A percentile compares a stretch with the other conserved stretches of the same genome.
Evolutionary conservation across 192 early-diverging fungal genomes (phyloP).

Genomic region (Geranomyces michiganensis): DNA sequence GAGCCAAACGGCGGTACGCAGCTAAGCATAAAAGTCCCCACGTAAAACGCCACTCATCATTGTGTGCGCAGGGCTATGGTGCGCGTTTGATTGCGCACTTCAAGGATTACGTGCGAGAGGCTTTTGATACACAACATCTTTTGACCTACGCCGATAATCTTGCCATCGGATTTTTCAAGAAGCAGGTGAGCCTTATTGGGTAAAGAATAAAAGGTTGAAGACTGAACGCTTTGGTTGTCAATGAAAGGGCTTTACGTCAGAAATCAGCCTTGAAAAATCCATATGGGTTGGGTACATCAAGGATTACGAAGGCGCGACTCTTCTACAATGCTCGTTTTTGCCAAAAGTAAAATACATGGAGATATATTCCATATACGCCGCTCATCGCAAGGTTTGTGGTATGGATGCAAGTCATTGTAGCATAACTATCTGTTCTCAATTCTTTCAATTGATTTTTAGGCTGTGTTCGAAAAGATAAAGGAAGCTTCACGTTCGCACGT

Average conservation of each 20-base stretch:
- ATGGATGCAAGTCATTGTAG: not conserved
- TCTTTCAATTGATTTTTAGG: conserved; percentile 40
- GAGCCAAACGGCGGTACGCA: conserved; percentile 29
- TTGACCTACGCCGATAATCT: conserved; percentile 99
- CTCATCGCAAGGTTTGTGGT: conserved; percentile 28
- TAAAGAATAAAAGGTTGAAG: not conserved
- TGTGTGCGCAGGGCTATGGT: conserved; percentile 81
- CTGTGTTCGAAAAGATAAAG: conserved; percentile 85
- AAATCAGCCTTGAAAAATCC: conserved; percentile 89
- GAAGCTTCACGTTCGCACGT: conserved; percentile 72
- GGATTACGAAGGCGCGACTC: conserved; percentile 97
- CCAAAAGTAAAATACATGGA: conserved; percentile 30
- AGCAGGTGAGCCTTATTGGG: conserved; percentile 65
- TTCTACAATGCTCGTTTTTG: conserved; percentile 74
- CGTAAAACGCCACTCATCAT: too few relatives aligned
- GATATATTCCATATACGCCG: conserved; percentile 25
- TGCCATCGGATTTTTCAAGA: conserved; percentile 98
- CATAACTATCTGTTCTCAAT: not conserved
- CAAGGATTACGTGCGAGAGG: conserved; percentile 86
- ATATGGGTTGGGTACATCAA: conserved; percentile 99
- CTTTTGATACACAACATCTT: conserved; percentile 79
- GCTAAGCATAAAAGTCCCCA: too few relatives aligned
- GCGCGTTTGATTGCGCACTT: conserved; percentile 92
- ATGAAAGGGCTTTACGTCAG: conserved; percentile 90
- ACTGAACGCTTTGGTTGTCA: not conserved